Percentiles rank a stretch among this genome's conserved stretches.
Conservation (phyloP, 2,329 filamentous ascomycete species). For the Venturia nashicola region DNA sequence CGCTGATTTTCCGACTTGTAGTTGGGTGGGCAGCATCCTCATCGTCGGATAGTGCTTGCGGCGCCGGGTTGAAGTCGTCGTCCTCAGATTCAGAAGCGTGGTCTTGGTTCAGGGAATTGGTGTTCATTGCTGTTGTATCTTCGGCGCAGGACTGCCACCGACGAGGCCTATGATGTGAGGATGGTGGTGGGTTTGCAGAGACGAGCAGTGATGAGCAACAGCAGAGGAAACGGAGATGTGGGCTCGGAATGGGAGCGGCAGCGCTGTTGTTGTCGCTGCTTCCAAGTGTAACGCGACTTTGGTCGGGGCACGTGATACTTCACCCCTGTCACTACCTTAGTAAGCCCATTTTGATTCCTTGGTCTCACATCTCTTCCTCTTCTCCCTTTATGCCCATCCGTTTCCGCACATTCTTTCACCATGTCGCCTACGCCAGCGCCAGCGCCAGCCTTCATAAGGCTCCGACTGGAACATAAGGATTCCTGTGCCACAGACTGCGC, state of each 20-base stretch:
- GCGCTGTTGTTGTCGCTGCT: neutral
- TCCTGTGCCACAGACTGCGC: neutral
- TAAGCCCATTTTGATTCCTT: neutral
- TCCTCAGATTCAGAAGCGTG: constrained; percentile 48
- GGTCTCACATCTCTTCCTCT: neutral
- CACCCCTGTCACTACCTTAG: no score
- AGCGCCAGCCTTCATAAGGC: neutral
- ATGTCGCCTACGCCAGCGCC: neutral
- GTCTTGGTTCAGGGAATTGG: neutral
- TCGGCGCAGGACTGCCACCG: neutral
- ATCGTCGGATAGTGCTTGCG: constrained; percentile 60
- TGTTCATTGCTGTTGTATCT: neutral
- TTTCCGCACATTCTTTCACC: neutral
- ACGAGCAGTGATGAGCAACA: neutral
- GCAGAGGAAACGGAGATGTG: neutral
- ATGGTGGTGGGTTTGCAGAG: neutral
- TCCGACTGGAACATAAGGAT: neutral
- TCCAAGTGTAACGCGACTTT: neutral
- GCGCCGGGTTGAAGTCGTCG: constrained; percentile 80
- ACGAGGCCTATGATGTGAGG: neutral
- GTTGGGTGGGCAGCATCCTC: constrained; percentile 35
- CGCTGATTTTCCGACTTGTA: constrained; percentile 10
- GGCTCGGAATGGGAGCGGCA: no score
- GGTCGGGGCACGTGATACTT: no score
- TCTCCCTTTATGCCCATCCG: neutral